Evolutionary conservation across 176 grass and related monocot species (phyloP), one percentile per base, ranked within the genome.

Genomic region (Oryza meridionalis): DNA sequence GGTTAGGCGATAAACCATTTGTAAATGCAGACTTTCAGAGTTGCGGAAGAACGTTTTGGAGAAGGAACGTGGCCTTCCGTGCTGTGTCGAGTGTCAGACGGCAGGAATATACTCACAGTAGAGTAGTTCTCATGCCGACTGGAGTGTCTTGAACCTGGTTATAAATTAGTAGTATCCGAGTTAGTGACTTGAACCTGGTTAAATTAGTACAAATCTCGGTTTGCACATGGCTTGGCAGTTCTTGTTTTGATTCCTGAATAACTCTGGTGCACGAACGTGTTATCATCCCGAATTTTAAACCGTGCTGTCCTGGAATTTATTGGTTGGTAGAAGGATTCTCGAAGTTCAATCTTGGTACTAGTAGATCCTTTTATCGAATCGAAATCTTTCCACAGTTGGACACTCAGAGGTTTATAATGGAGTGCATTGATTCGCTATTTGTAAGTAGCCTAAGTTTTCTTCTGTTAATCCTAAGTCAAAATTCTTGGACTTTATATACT

Each of bases 201-300:
- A 40, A 40, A 40, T 45, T 29, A 44, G 43, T 44, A 4, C 21
- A 66, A 67, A 86, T 90, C 73, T 82, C 58, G 77, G 55, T 78
- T 73, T 31, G 78, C 88, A 82, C 78, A 82, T 90, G 78, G 24
- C 58, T 35, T n/a, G 50, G 1, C 44, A 75, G 38, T 33, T 40
- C 1, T 4, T 84, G 61, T 38, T 33, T 47, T 53, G 15, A 53
- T 72, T 88, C 75, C 37, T 68, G 11, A 3, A 17, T 40, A 31
- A 24, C 67, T 71, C 21, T 4, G 11, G 11, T 76, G 19, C 22
- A 4, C 14, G 35, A 26, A 7, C 27, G 32, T 11, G n/a, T 49
- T 35, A 16, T 46, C 35, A 15, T 70, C 11, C 13, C 13, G 7
- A 53, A 46, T 50, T 35, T 31, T 37, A 37, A 7, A 11, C 5